These are phyloP conservation scores for Trypanosoma avium DNA, from an alignment of 208 protist genomes.

Conservation along the genomic window DNA sequence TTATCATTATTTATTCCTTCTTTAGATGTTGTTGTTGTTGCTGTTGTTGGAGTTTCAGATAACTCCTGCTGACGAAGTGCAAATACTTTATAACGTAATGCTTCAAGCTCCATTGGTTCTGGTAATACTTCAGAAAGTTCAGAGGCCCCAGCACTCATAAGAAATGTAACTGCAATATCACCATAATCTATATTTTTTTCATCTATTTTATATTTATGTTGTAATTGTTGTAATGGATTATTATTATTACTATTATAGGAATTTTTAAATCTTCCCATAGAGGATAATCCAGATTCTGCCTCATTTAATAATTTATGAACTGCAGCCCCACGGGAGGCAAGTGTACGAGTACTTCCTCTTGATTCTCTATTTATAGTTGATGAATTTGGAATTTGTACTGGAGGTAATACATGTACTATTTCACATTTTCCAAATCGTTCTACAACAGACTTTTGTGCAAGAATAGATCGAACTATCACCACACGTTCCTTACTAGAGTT, in stretches of 20 bases:
- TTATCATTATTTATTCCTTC: too few relatives aligned
- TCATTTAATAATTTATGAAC: conserved; percentile 14
- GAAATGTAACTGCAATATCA: conserved; percentile 72
- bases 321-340: conserved; percentile 5
- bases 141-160: conserved; percentile 55
- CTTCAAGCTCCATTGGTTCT: conserved; percentile 74
- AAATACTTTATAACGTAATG: conserved; percentile 79
- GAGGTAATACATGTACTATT: conserved; percentile 79
- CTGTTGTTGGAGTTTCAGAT: not conserved
- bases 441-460: conserved; percentile 73
- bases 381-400: conserved; percentile 33
- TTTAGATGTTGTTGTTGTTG: not conserved
- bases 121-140: conserved; percentile 56
- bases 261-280: not conserved
- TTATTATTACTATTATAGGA: too few relatives aligned
- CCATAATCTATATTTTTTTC: conserved; percentile 42
- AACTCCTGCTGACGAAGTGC: conserved; percentile 32
- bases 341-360: conserved; percentile 3
- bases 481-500: conserved; percentile 23
- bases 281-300: not conserved
- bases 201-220: conserved; percentile 31
- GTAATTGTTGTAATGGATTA: conserved; percentile 22
- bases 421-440: conserved; percentile 68
- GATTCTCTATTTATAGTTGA: conserved; percentile 27
- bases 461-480: conserved; percentile 69